Base-by-base conservation (phyloP, 805 yeast species). In the Blastobotrys mokoenaii region DNA sequence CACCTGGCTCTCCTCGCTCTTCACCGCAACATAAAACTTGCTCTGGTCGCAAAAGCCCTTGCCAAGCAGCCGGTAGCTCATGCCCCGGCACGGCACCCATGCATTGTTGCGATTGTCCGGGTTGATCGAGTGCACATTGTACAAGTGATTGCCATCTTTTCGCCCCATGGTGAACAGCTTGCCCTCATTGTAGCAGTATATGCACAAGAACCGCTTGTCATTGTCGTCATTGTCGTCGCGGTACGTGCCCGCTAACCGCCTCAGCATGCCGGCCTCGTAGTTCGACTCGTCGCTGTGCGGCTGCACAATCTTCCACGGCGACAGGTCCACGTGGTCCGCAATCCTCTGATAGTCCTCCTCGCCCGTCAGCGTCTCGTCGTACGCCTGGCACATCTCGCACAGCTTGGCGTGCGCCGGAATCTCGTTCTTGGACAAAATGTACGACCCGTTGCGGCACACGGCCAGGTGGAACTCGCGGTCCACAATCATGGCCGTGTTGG, bases 161-260 rank as follows among this genome's bases (percentile, higher is more conserved):
- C 38, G 38, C 7, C 38, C 38, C 38, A 34, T 34, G 6, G 38
- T 34, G 15, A 34, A 34, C 38, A 34, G 20, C 16, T 34, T 34
- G 38, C 38, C 38, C 11, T 34, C 38, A 15, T 14, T 34, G 20
- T 34, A 34, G 22, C 38, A 34, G 6, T 14, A 17, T n/a, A 34
- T 17, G 15, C 38, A 34, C 38, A 34, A 15, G 16, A 34, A 34
- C 20, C 38, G 38, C 38, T 34, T 34, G 20, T 34, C 38, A 34
- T 34, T 34, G 20, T 34, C 38, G 14, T 34, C 38, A 34, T 34
- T 34, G 22, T 34, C 38, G 16, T 34, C 38, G 14, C 38, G 38
- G 16, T 34, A 34, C 12, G 38, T 34, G 15, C 38, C 38, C 14
- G 38, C 38, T 6, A 34, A 6, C 16, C 38, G 38, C 16, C 38